A percentile compares a stretch with the other conserved stretches of the same genome.
Conservation (phyloP, 768 basidiomycete species). For the Lyophyllum shimeji region DNA sequence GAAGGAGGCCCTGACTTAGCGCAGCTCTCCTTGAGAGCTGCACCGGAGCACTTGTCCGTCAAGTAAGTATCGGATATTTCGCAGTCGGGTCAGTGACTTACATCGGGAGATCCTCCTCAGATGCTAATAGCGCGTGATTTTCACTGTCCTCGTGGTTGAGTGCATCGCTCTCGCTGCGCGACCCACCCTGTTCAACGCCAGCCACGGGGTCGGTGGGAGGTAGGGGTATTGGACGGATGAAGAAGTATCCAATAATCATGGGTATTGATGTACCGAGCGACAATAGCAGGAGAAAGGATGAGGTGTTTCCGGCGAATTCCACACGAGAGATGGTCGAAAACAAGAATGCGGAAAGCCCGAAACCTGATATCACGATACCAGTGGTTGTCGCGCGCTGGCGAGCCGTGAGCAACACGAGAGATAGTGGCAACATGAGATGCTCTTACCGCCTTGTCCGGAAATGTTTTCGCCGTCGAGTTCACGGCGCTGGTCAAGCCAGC, state of each 20-base stretch:
- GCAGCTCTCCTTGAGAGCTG: constrained; percentile 14
- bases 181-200: constrained; percentile 20
- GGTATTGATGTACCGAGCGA: constrained; percentile 77
- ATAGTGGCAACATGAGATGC: neutral
- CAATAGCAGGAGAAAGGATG: constrained; percentile 73
- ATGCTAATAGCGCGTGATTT: constrained; percentile 2
- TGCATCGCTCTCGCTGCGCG: constrained; percentile 10
- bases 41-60: neutral
- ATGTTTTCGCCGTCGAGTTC: constrained; percentile 83
- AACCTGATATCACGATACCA: constrained; percentile 80
- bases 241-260: constrained; percentile 76
- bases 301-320: constrained; percentile 76
- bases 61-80: neutral
- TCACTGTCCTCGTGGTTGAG: constrained; percentile 9
- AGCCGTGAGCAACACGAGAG: constrained; percentile 1
- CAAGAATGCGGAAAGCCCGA: constrained; percentile 88
- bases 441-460: constrained; percentile 68
- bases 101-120: constrained; percentile 2
- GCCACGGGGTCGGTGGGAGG: constrained; percentile 32
- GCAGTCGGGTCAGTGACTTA: neutral
- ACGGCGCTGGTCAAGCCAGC: constrained; percentile 68
- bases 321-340: constrained; percentile 77
- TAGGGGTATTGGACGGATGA: constrained; percentile 69
- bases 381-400: constrained; percentile 73
- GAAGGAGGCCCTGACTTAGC: constrained; percentile 16